Percentiles rank a stretch among this genome's conserved stretches.
Conservation (phyloP, 129 eudicot species). For the Chrysanthemum lavandulifolium region DNA sequence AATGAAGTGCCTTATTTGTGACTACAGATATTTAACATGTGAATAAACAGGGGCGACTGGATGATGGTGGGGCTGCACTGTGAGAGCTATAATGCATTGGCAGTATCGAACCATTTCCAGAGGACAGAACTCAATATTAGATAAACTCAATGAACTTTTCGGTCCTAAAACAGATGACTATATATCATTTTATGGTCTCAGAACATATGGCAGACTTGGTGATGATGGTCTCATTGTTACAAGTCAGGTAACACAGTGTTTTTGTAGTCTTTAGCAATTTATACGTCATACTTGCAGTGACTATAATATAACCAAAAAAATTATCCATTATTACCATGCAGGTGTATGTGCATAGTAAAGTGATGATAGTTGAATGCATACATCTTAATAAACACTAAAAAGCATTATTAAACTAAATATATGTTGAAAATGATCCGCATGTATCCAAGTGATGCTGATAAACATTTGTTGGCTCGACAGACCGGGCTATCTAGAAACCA, state of each 20-base stretch:
- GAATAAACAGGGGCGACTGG: constrained; percentile 78
- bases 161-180: constrained; percentile 71
- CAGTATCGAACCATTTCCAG: constrained; percentile 91
- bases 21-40: no score
- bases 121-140: constrained; percentile 68
- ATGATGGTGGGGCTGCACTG: constrained; percentile 98
- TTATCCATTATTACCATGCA: constrained; percentile 26
- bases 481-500: constrained; percentile 85
- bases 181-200: constrained; percentile 89
- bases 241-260: constrained; percentile 67
- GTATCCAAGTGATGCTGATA: constrained; percentile 99
- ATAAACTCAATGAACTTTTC: constrained; percentile 56
- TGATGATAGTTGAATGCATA: constrained; percentile 39
- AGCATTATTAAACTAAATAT: neutral
- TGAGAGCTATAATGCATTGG: constrained; percentile 98
- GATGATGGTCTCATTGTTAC: constrained; percentile 78
- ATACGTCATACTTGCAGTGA: constrained; percentile 1
- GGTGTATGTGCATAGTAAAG: constrained; percentile 95
- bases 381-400: neutral
- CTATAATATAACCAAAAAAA: neutral
- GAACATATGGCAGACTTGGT: constrained; percentile 77
- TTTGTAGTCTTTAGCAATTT: constrained; percentile 2
- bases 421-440: constrained; percentile 52
- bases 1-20: no score
- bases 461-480: constrained; percentile 79